phyloP scores from a whole-genome alignment of 495 filamentous ascomycete genomes.

The Hyaloscypha hepaticicola region DNA sequence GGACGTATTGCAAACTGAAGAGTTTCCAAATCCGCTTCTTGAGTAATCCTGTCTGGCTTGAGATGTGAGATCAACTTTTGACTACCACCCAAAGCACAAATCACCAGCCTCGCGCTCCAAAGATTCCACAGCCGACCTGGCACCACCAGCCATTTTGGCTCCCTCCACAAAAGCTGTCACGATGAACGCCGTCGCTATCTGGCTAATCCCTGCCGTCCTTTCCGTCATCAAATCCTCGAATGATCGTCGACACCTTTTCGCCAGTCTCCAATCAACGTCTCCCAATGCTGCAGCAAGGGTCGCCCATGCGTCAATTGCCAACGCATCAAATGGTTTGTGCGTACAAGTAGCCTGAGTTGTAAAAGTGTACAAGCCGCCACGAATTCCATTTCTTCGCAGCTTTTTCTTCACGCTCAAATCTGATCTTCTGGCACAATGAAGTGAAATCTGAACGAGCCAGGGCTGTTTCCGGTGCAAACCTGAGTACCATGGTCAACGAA shows the following conservation, averaged over 20 bases:
- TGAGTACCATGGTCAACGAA: not conserved
- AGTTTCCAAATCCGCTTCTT: not conserved
- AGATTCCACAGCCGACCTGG: not conserved
- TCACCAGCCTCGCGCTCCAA: not conserved
- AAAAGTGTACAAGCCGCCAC: constrained; percentile 13
- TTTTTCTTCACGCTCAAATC: constrained; percentile 4
- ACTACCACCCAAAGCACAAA: not conserved
- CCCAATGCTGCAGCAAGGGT: constrained; percentile 6
- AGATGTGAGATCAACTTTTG: not conserved
- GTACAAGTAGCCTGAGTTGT: constrained; percentile 32
- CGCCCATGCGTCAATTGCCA: constrained; percentile 24
- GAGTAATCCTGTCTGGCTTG: not conserved
- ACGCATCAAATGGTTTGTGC: constrained; percentile 46
- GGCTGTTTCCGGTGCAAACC: not conserved
- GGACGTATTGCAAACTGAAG: not conserved
- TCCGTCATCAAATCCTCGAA: constrained; percentile 13
- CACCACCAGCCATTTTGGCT: not conserved
- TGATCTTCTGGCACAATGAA: not conserved
- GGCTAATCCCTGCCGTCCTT: not conserved
- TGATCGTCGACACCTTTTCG: constrained; percentile 1
- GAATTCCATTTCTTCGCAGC: constrained; percentile 4
- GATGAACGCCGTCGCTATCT: not conserved
- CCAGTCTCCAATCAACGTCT: not conserved
- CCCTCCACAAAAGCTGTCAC: not conserved
- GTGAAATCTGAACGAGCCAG: not conserved